phyloP scores from a whole-genome alignment of 495 filamentous ascomycete species.

The Neurospora sp. region DNA sequence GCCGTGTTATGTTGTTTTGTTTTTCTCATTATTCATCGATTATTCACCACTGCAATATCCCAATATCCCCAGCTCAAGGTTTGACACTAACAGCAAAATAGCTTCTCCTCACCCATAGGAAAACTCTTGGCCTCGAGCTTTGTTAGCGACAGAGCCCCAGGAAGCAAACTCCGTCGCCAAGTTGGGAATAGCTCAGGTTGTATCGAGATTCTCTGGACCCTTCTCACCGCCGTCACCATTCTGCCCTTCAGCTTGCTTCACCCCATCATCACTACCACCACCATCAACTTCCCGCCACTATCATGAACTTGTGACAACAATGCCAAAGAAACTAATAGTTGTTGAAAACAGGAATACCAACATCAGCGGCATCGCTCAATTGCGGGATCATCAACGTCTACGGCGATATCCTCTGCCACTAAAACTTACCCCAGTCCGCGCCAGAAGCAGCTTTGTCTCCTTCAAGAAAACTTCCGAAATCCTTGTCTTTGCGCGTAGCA shows the following conservation, averaged over 20 bases:
- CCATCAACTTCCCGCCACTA: neutral
- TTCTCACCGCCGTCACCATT: neutral
- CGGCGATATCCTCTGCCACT: neutral
- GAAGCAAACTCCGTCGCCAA: neutral
- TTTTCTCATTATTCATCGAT: neutral
- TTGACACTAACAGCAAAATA: neutral
- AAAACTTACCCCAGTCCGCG: constrained; percentile 5
- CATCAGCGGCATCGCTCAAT: neutral
- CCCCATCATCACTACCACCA: neutral
- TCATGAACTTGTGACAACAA: neutral
- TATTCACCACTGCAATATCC: neutral
- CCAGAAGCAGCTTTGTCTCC: constrained; percentile 31
- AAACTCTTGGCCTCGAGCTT: neutral
- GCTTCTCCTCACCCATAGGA: neutral
- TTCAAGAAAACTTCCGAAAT: constrained; percentile 35
- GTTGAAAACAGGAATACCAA: neutral
- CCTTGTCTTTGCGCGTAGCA: constrained; percentile 27
- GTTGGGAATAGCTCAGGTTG: neutral
- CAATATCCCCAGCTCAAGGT: neutral
- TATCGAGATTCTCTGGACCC: neutral
- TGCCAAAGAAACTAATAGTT: neutral
- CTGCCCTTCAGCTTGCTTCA: neutral
- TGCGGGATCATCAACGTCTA: neutral
- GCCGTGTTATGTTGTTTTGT: neutral
- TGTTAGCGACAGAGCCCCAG: neutral